Base-by-base conservation (phyloP, 805 yeast genomes). In the Dipodascopsis tothii region DNA sequence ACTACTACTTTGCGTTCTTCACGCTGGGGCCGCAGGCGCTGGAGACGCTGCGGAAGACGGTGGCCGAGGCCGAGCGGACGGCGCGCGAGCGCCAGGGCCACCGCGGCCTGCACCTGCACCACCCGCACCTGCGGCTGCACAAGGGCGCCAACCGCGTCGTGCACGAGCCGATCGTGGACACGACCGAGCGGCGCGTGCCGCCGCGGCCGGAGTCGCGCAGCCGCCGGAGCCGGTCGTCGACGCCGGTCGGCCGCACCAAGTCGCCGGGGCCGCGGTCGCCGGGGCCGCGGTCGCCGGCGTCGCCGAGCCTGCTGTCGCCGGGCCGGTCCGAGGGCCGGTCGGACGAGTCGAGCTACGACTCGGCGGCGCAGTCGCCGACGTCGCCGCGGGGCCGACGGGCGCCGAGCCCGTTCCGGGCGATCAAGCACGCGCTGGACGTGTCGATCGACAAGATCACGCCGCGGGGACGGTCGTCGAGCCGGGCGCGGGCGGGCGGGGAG, bases 1-100 rank as follows among this genome's bases (percentile, higher is more conserved):
- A 80, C 39, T 76, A 80, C 49, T 76, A 76, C 49, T 73, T 87
- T 51, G 72, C 84, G 59, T 81, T 84, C 47, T 80, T 84, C 58
- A 66, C 70, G 18, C 61, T 64, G 6, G 80, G 79, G 1, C 66
- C 66, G 7, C 64, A 62, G 5, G 74, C 73, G 1, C 9, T 43
- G 18, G 7, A 38, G 21, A 46, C 32, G 4, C 28, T 55, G 21
- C 30, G 30, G 30, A 25, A 9, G 14, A 9, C 30, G 11, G 14
- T 25, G 9, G 30, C 30, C 11, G 14, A 25, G 14, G 30, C 30
- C 9, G 30, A 25, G 30, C 30, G 14, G 9, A 14, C 30, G 14
- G 30, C 30, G n/a, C n/a, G n/a, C n/a, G n/a, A n/a, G n/a, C n/a
- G n/a, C n/a, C n/a, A n/a, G n/a, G n/a, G n/a, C n/a, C n/a, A n/a